These are phyloP conservation scores for Penicillium brevicompactum DNA, from an alignment of 2,329 filamentous ascomycete genomes.

Conservation along the genomic window DNA sequence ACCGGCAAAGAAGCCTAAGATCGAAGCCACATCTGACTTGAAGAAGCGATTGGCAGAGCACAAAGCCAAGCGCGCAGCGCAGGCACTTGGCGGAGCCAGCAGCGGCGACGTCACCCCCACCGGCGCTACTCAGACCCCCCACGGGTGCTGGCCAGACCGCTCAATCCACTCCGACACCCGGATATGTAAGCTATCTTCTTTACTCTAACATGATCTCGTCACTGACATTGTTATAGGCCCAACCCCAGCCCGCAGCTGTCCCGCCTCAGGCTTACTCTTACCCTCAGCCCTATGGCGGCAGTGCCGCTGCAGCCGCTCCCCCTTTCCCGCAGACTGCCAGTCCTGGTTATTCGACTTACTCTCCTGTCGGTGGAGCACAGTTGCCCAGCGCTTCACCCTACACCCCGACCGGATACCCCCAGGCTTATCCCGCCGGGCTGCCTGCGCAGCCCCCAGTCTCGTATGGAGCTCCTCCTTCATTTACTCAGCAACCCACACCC, in stretches of 20 bases:
- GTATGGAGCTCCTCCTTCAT: constrained; percentile 47
- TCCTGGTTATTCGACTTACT: constrained; percentile 39
- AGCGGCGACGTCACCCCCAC: constrained; percentile 62
- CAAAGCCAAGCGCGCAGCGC: constrained; percentile 63
- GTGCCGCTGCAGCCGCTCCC: constrained; percentile 28
- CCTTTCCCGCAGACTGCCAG: constrained; percentile 48
- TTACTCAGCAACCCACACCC: constrained; percentile 44
- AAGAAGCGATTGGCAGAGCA: constrained; percentile 79
- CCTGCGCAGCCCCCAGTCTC: constrained; percentile 26
- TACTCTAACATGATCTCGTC: background rate
- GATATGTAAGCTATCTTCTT: constrained; percentile 58
- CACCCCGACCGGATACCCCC: constrained; percentile 34
- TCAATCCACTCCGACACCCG: constrained; percentile 52
- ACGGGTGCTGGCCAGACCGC: constrained; percentile 50
- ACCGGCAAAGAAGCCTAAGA: constrained; percentile 64
- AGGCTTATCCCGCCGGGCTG: constrained; percentile 33
- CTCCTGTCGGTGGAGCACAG: constrained; percentile 40
- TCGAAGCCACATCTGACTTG: constrained; percentile 75
- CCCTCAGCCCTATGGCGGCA: constrained; percentile 44
- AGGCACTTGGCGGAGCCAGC: constrained; percentile 58
- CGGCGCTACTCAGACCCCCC: constrained; percentile 51
- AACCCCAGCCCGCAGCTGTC: constrained; percentile 44
- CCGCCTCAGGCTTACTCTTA: constrained; percentile 41
- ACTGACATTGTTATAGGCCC: constrained; percentile 33
- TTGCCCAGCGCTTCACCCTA: constrained; percentile 36